Evolutionary conservation across 108 stramenopile genomes (phyloP).

Genomic region (Bacterosira constricta): DNA sequence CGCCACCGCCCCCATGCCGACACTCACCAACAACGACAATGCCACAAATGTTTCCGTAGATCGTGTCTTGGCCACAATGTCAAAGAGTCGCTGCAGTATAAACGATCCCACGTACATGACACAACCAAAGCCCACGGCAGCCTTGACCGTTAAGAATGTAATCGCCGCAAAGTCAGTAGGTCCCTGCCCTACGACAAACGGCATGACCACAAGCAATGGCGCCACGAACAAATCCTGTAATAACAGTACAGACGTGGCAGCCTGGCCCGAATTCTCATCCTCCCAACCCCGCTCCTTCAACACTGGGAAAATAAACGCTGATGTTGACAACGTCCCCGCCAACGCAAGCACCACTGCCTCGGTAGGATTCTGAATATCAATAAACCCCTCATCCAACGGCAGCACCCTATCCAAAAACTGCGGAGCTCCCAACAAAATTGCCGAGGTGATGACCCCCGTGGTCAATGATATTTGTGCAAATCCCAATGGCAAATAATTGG

Average conservation of each 20-base stretch:
- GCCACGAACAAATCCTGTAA: constrained; percentile 82
- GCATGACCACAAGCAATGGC: constrained; percentile 69
- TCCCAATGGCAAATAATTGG: constrained; percentile 60
- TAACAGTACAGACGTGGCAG: constrained; percentile 67
- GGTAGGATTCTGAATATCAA: constrained; percentile 61
- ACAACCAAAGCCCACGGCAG: constrained; percentile 66
- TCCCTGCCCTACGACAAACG: constrained; percentile 60
- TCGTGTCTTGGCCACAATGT: constrained; percentile 54
- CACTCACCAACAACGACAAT: constrained; percentile 62
- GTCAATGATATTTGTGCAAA: constrained; percentile 65
- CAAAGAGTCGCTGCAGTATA: constrained; percentile 55
- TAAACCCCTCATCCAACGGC: constrained; percentile 47
- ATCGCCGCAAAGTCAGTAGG: constrained; percentile 64
- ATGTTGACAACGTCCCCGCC: constrained; percentile 65
- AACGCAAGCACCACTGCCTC: constrained; percentile 65
- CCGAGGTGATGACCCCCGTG: constrained; percentile 54
- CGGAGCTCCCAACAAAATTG: constrained; percentile 43
- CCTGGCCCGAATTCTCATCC: constrained; percentile 57
- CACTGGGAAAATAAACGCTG: constrained; percentile 78
- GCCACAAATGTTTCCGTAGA: constrained; percentile 81
- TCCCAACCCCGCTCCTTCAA: constrained; percentile 74
- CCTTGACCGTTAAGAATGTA: constrained; percentile 67
- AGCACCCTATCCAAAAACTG: constrained; percentile 40
- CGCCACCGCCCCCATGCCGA: constrained; percentile 72
- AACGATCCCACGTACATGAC: constrained; percentile 60